phyloP scores from a whole-genome alignment of 176 grass and related monocot species.

The Echinochloa phyllopogon region DNA sequence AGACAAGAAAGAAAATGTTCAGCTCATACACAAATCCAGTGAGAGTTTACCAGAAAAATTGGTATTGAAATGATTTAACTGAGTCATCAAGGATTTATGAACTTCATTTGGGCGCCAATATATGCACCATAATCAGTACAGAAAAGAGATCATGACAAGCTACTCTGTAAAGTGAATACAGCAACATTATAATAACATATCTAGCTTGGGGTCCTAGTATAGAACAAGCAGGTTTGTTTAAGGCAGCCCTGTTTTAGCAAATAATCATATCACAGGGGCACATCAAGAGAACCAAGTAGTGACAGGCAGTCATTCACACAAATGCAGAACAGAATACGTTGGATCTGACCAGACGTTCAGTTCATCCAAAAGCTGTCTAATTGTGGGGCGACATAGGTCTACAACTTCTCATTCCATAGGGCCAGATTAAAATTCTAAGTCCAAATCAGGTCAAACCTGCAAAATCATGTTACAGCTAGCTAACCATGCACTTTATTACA shows the following conservation, averaged over 20 bases:
- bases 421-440: conserved; percentile 36
- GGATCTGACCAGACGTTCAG: neutral
- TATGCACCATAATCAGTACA: neutral
- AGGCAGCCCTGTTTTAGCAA: neutral
- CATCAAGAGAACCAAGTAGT: conserved; percentile 3
- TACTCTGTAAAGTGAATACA: conserved; percentile 35
- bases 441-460: conserved; percentile 45
- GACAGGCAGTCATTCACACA: neutral
- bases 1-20: neutral
- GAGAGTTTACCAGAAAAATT: conserved; percentile 7
- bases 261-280: conserved; percentile 15
- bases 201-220: conserved; percentile 21
- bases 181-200: conserved; percentile 10
- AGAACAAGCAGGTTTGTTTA: conserved; percentile 12
- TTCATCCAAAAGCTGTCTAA: neutral
- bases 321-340: conserved; percentile 1
- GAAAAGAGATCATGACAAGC: neutral
- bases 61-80: neutral
- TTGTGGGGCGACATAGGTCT: neutral
- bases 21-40: neutral
- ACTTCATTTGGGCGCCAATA: neutral
- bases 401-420: neutral
- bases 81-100: neutral
- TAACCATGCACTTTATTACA: conserved; percentile 31
- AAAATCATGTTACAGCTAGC: conserved; percentile 32